Evolutionary conservation across 2,329 filamentous ascomycete genomes (phyloP), one percentile per base, ranked within the genome.

Genomic region (Penicillium sp.): DNA sequence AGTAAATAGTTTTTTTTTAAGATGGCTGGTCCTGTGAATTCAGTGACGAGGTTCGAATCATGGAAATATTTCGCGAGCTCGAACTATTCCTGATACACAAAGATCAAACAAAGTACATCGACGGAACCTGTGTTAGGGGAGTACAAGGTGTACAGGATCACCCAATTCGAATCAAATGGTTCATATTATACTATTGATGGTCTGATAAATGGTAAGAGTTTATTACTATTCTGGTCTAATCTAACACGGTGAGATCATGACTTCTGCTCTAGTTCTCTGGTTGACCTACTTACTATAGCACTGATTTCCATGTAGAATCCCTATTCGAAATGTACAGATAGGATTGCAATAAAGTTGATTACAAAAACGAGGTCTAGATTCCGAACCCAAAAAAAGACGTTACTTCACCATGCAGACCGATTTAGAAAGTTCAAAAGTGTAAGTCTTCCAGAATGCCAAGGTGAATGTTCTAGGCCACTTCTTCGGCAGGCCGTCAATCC

Each of bases 381-480:
- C 15, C 4, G 1, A 12, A 4, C 6, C 13, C 4, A 21, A 13
- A 31, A 31, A 42, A 8, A 42, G 3, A 27, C 17, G 3, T 21
- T 21, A 15, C 17, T n/a, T 41, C 35, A 37, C 49, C 27, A 23
- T 41, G n/a, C 8, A 27, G 40, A 29, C 21, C 12, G 21, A 37
- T 53, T 21, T 25, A 27, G 40, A 41, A 43, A 29, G 33, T 31
- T 38, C 41, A 19, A 38, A 50, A 38, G 38, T 45, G 6, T 31
- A 50, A 33, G 17, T 35, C 42, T 57, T 57, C 54, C 42, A 53
- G 54, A 57, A 57, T 42, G 48, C n/a, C 33, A 17, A 52, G 31
- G 37, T 37, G 27, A 23, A n/a, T 23, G 31, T 31, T 53, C 48
- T 52, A 29, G 43, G 37, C 53, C 45, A 17, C 45, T 37, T 31